Base-by-base conservation (phyloP, 371 early-diverging fungal species). In the Mortierella sp. region DNA sequence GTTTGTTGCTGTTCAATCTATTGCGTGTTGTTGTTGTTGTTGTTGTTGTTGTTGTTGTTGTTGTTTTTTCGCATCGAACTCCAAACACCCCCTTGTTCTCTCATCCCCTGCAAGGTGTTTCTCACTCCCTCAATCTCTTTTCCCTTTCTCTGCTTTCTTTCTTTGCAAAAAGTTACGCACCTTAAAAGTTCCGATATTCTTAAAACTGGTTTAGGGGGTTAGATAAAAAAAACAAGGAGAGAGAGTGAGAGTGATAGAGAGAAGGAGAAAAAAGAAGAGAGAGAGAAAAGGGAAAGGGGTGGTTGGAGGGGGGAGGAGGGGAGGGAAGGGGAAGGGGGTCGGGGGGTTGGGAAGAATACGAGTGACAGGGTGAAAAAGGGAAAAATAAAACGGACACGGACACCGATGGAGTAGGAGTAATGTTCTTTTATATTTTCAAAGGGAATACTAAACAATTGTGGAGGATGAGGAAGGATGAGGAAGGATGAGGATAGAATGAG, bases 151-250 rank as follows among this genome's bases (percentile, higher is more conserved):
- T 19, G n/a, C 58, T 57, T n/a, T 57, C 57, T 10, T 26, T 13
- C n/a, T 31, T 31, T 31, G 7, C 16, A 26, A 1, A 26, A 31
- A 31, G n/a, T 1, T 31, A 60, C 63, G 63, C 68, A 68, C 68
- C 68, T 68, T 68, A 42, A 38, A 60, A 38, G 42, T 68, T 68
- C 68, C 68, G 68, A 68, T 68, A 42, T 42, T 42, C 68, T 68
- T 68, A 68, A 50, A 68, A 68, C 68, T 21, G 68, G 68, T 38
- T 65, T 65, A 68, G 68, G 68, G 65, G 68, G 68, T 42, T 24
- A 0, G 19, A 21, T 1, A 10, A 38, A 42, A 21, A 24, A 42
- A 24, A 34, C 38, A 65, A 24, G 24, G 65, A 24, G 42, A 38
- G 38, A 24, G 1, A 63, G 57, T 34, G 7, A 58, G 8, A 28